Evolutionary conservation across 352 stramenopile species (phyloP).

Genomic region (Pythium rishiriense): DNA sequence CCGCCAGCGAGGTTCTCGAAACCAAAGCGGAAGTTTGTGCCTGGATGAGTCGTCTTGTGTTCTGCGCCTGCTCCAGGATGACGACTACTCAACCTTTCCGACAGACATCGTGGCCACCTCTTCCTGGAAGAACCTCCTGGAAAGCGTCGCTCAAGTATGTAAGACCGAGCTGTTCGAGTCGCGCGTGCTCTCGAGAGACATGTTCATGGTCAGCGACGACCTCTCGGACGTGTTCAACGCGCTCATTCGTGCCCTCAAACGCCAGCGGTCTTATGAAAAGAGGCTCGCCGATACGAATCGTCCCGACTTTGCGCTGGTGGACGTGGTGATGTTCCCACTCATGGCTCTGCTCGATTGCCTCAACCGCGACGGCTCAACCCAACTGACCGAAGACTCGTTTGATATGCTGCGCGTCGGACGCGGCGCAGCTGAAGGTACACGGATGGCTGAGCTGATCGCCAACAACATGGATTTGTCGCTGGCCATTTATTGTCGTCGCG

Average conservation of each 20-base stretch:
- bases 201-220: constrained; percentile 37
- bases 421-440: background rate
- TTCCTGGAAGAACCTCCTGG: constrained; percentile 22
- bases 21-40: constrained; percentile 10
- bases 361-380: constrained; percentile 17
- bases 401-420: constrained; percentile 3
- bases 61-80: constrained; percentile 26
- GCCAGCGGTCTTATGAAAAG: constrained; percentile 22
- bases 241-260: constrained; percentile 32
- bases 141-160: constrained; percentile 15
- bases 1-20: constrained; percentile 16
- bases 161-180: constrained; percentile 29
- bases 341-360: constrained; percentile 33
- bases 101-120: background rate
- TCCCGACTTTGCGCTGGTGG: constrained; percentile 13
- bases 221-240: constrained; percentile 30
- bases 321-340: constrained; percentile 34
- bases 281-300: constrained; percentile 4
- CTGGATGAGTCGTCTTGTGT: constrained; percentile 27
- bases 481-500: constrained; percentile 1
- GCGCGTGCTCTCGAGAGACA: constrained; percentile 35
- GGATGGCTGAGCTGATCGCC: background rate
- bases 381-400: background rate
- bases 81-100: constrained; percentile 29
- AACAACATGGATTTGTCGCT: background rate